Base-by-base conservation (phyloP, 768 basidiomycete genomes). In the Clathrus columnatus region DNA sequence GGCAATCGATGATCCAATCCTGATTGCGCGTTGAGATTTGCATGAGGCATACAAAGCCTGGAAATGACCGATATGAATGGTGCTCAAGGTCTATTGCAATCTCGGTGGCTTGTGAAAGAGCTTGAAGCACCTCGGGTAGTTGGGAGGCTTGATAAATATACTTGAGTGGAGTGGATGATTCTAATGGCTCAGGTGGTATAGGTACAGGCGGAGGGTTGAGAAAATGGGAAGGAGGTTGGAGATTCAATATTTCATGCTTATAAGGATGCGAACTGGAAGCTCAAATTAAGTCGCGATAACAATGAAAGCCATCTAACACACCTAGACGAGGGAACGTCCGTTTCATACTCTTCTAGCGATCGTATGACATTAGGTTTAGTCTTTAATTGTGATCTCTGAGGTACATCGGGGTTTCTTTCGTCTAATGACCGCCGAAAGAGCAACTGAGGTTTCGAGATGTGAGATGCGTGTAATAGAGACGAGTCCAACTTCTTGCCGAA, bases 1-100 rank as follows among this genome's bases (percentile, higher is more conserved):
- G 70, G 0, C 87, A 72, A 66, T 99, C 95, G 2, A 99, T 77
- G 16, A 99, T 76, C 71, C 83, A 99, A 66, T 99, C 95, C 57
- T 81, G 76, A 5, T 83, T 76, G 52, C 92, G 72, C 7, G 88
- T 91, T 61, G 87, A 88, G 57, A 94, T 78, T 67, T 95, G 92
- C 83, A 97, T 95, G 54, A 99, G 72, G 64, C 93, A 96, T 23
- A 96, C 76, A 63, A 97, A 91, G 1, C 96, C 95, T 10, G 69
- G 68, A 66, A 87, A 97, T 4, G 85, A 83, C 32, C 93, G 78
- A 62, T 87, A 89, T 59, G 80, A 85, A 73, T 98, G 93, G 65
- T 97, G 88, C 70, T 99, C 95, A 26, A 99, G 72, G 69, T 99
- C 96, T 23, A 99, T 77, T 0, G 96, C 95, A 51, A 98, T 82